phyloP scores from a whole-genome alignment of 805 yeast species.

The Kodamaea kaohsiungensis region DNA sequence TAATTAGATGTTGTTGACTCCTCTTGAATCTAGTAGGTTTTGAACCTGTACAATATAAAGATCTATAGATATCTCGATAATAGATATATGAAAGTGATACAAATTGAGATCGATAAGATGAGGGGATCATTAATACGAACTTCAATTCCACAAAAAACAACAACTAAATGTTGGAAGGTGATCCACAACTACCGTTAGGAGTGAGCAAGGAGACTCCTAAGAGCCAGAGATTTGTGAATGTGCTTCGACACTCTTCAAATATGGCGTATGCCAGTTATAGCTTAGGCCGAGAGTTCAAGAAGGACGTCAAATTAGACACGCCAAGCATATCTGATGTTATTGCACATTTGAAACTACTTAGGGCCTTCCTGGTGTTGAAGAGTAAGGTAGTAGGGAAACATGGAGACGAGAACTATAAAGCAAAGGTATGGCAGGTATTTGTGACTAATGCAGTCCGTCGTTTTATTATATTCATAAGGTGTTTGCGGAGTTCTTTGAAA shows the following conservation, averaged over 20 bases:
- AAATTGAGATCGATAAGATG: too few species aligned
- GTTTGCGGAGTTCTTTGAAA: constrained; percentile 9
- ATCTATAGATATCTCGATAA: too few species aligned
- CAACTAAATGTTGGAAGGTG: too few species aligned
- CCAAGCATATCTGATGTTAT: constrained; percentile 18
- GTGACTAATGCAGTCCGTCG: constrained; percentile 23
- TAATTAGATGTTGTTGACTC: too few species aligned
- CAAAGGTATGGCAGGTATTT: constrained; percentile 23
- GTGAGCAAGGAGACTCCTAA: not conserved
- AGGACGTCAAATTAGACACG: not conserved
- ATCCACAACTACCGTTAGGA: too few species aligned
- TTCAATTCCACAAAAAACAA: too few species aligned
- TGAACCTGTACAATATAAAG: too few species aligned
- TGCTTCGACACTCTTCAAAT: not conserved
- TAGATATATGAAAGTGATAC: too few species aligned
- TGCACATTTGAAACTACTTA: constrained; percentile 24
- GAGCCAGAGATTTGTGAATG: not conserved
- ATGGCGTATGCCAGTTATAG: not conserved
- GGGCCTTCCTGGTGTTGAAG: constrained; percentile 21
- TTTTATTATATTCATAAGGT: constrained; percentile 21
- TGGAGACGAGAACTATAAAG: constrained; percentile 1
- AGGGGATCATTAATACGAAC: too few species aligned
- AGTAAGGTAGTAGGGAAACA: constrained; percentile 1
- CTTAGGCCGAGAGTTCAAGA: not conserved
- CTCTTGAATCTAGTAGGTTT: too few species aligned